phyloP scores from a whole-genome alignment of 306 rosid species.

The Cucumis melo region DNA sequence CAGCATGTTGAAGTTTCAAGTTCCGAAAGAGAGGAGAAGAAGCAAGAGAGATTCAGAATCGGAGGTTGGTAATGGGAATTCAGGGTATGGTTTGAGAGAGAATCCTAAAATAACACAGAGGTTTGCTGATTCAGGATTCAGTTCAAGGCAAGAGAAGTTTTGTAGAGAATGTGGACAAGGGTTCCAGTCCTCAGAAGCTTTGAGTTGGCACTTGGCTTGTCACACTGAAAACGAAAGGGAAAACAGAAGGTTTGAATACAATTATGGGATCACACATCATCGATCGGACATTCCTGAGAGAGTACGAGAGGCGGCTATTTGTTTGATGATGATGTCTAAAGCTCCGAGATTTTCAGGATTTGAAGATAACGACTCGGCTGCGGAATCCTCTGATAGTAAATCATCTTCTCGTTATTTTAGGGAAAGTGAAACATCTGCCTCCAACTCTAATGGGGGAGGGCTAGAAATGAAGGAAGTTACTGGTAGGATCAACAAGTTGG shows the following conservation, averaged over 20 bases:
- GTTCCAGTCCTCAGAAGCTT: slow-evolving; percentile 63
- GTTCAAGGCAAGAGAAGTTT: slow-evolving; percentile 19
- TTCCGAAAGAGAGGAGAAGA: slow-evolving; percentile 23
- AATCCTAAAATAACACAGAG: slow-evolving; percentile 67
- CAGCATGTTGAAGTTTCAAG: slow-evolving; percentile 15
- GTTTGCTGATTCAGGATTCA: slow-evolving; percentile 34
- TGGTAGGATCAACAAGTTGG: not conserved
- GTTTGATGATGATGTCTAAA: slow-evolving; percentile 66
- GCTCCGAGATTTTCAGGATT: slow-evolving; percentile 26
- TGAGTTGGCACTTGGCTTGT: slow-evolving; percentile 83
- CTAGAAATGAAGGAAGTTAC: slow-evolving; percentile 13
- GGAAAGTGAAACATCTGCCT: slow-evolving; percentile 13
- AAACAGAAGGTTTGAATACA: not conserved
- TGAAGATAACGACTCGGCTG: slow-evolving; percentile 25
- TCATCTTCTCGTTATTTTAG: slow-evolving; percentile 35
- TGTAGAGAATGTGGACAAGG: slow-evolving; percentile 84
- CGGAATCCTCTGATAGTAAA: slow-evolving; percentile 60
- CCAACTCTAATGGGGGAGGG: slow-evolving; percentile 13
- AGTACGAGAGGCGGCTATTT: slow-evolving; percentile 54
- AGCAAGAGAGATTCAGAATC: slow-evolving; percentile 45
- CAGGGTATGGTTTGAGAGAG: slow-evolving; percentile 54
- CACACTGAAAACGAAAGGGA: slow-evolving; percentile 54
- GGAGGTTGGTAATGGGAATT: slow-evolving; percentile 19
- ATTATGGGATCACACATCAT: not conserved
- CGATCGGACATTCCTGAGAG: slow-evolving; percentile 26